Conservation (phyloP, 1,284 basidiomycete genomes). For the Rhodotorula sp. region DNA sequence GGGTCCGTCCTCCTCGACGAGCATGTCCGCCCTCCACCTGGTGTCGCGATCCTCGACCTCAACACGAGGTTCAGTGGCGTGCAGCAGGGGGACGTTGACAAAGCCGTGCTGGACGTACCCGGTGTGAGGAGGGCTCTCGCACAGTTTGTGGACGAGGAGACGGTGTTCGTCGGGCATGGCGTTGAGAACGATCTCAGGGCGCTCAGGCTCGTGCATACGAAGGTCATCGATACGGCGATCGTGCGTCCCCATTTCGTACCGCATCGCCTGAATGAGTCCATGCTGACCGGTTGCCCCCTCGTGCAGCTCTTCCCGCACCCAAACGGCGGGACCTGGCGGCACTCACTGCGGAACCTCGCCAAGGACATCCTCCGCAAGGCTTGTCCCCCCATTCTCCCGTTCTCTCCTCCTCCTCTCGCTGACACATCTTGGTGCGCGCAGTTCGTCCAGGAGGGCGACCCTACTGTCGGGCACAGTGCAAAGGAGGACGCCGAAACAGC, state of each 20-base stretch:
- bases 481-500: constrained; percentile 59
- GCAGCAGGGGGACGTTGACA: constrained; percentile 60
- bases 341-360: constrained; percentile 72
- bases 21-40: constrained; percentile 73
- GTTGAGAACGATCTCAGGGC: constrained; percentile 89
- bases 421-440: not conserved
- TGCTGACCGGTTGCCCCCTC: not conserved
- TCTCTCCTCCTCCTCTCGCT: not conserved
- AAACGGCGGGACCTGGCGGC: constrained; percentile 72
- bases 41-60: constrained; percentile 76
- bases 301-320: constrained; percentile 72
- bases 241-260: constrained; percentile 41
- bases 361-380: constrained; percentile 38
- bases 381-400: not conserved
- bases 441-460: constrained; percentile 39
- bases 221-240: constrained; percentile 77
- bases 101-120: constrained; percentile 65
- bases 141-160: constrained; percentile 69
- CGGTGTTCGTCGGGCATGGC: constrained; percentile 56
- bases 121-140: constrained; percentile 65
- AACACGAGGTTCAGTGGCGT: constrained; percentile 89
- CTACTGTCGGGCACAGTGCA: constrained; percentile 32
- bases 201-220: constrained; percentile 76
- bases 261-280: not conserved
- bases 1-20: constrained; percentile 78